These are phyloP conservation scores for Penicillium sp. DNA, from an alignment of 2,329 filamentous ascomycete species.

Conservation along the genomic window DNA sequence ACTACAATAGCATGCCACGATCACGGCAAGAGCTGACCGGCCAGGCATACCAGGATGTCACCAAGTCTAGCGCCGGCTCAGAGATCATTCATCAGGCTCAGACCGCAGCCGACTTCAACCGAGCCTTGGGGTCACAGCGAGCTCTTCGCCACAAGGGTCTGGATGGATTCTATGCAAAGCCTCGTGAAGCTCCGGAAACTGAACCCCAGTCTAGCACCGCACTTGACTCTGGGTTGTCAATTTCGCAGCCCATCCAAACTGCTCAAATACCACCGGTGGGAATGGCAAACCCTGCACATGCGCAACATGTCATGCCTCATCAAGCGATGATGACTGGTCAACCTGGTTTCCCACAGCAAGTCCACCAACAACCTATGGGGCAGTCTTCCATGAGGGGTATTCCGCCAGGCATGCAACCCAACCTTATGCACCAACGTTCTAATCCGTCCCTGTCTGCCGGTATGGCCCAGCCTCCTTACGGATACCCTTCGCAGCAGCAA, in stretches of 20 bases:
- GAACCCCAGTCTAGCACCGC: conserved; percentile 31
- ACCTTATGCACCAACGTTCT: conserved; percentile 64
- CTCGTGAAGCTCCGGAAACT: conserved; percentile 69
- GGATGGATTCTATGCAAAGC: conserved; percentile 74
- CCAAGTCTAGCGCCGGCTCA: conserved; percentile 66
- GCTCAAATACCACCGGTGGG: conserved; percentile 35
- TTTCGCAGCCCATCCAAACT: conserved; percentile 38
- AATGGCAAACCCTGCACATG: conserved; percentile 33
- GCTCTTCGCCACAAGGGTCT: conserved; percentile 74
- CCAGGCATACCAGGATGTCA: conserved; percentile 80
- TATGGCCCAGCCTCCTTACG: conserved; percentile 46
- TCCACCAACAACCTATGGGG: conserved; percentile 65
- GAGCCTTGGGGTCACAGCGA: conserved; percentile 73
- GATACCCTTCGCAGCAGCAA: conserved; percentile 58
- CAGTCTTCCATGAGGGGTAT: conserved; percentile 70
- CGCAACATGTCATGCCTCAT: conserved; percentile 39
- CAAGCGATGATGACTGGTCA: conserved; percentile 50
- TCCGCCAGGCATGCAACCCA: conserved; percentile 55
- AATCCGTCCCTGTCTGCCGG: conserved; percentile 54
- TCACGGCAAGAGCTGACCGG: conserved; percentile 87
- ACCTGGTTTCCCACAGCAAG: conserved; percentile 63
- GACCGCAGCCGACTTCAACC: conserved; percentile 87
- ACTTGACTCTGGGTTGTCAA: conserved; percentile 35
- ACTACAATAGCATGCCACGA: conserved; percentile 78
- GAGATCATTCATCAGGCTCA: conserved; percentile 83